phyloP scores from a whole-genome alignment of 441 rosid species.

The Erodium chrysanthum region DNA sequence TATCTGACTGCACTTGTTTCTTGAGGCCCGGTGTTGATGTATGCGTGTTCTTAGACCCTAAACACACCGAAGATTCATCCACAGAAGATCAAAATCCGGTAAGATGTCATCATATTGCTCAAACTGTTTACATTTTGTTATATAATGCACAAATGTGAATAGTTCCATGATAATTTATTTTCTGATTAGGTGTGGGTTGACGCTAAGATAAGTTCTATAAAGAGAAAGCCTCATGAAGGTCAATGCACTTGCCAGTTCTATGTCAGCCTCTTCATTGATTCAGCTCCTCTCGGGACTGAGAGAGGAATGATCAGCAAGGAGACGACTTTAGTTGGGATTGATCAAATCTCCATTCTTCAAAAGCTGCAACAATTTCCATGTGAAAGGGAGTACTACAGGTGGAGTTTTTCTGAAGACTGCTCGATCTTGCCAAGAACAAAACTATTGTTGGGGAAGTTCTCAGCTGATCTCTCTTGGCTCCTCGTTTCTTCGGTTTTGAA shows the following conservation, averaged over 20 bases:
- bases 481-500: slow-evolving; percentile 51
- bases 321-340: slow-evolving; percentile 33
- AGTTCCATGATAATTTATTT: neutral
- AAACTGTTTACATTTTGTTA: neutral
- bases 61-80: slow-evolving; percentile 18
- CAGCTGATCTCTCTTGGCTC: slow-evolving; percentile 57
- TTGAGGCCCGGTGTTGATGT: slow-evolving; percentile 71
- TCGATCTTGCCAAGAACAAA: slow-evolving; percentile 39
- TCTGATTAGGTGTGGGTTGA: slow-evolving; percentile 59
- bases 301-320: slow-evolving; percentile 41
- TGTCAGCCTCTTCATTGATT: slow-evolving; percentile 39
- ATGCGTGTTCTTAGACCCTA: slow-evolving; percentile 41
- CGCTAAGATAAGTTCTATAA: slow-evolving; percentile 60
- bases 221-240: slow-evolving; percentile 66
- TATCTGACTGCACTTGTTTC: slow-evolving; percentile 61
- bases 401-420: slow-evolving; percentile 59
- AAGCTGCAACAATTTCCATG: slow-evolving; percentile 41
- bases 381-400: slow-evolving; percentile 47
- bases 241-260: slow-evolving; percentile 53
- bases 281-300: slow-evolving; percentile 51
- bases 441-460: slow-evolving; percentile 54
- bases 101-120: slow-evolving; percentile 16
- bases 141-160: neutral
- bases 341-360: slow-evolving; percentile 54
- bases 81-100: slow-evolving; percentile 30